Base-by-base conservation (phyloP, 176 grass and related monocot genomes). In the Oryza longistaminata region DNA sequence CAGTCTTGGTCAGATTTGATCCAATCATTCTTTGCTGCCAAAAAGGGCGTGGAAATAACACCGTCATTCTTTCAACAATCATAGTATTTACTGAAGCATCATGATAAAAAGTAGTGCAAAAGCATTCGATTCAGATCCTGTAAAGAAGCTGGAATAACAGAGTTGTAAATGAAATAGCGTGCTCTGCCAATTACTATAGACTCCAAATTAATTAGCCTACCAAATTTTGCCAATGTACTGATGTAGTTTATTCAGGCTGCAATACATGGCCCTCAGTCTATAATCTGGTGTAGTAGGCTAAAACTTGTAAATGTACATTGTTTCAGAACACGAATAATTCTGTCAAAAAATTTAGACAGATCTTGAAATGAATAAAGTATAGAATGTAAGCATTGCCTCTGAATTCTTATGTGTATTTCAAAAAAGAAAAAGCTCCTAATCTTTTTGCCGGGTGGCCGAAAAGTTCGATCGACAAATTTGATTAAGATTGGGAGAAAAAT, bases 141-240 rank as follows among this genome's bases (percentile, higher is more conserved):
- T 85, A 81, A 78, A 71, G 33, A 77, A 81, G 43, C 65, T 16
- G 21, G 49, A 90, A 90, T 61, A 74, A 44, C 61, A 40, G 68
- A 70, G 68, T 1, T 79, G 88, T 90, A 87, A 52, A 87, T 69
- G 69, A 74, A 79, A 87, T 68, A 87, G 43, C 68, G 49, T 37
- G 37, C 17, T 43, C 40, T 75, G 49, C 29, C n/a, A 50, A 64
- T 42, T 79, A 62, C 37, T 83, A 46, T 87, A 90, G 80, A 83
- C 46, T 43, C 9, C 5, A 73, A 68, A 70, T 12, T 78, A 58
- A 39, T 68, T 78, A 70, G 64, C 6, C 35, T 55, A 26, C 79
- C 66, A 29, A 19, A 46, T 74, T 82, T 82, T 65, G 73, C 8
- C n/a, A 79, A 68, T 79, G 52, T 52, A 79, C n/a, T 70, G 69